Evolutionary conservation across 345 rosid genomes (phyloP).

Genomic region (rapeseed (Brassica napus)): DNA sequence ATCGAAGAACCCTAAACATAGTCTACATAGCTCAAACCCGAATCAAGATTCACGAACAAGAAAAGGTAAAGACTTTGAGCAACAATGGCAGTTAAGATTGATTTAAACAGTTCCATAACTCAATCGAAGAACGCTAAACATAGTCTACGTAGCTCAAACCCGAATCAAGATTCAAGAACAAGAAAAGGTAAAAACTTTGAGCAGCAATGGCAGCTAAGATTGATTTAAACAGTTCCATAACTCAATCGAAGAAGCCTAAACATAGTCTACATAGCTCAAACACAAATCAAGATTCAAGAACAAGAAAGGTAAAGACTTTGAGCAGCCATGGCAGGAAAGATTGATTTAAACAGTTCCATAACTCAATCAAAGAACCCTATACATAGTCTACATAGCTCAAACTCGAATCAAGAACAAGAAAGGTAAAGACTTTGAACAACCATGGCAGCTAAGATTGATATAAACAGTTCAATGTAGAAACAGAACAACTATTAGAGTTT

Average conservation of each 20-base stretch:
- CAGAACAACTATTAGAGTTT: not conserved
- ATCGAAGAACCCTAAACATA: not conserved
- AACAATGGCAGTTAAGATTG: not conserved
- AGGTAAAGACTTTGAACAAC: not conserved
- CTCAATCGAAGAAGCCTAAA: no score
- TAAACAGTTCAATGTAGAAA: not conserved
- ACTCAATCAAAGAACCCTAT: not conserved
- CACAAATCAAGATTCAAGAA: no score
- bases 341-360: not conserved
- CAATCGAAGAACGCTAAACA: no score
- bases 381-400: not conserved
- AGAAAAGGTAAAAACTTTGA: not conserved
- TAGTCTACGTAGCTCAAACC: no score
- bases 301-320: no score
- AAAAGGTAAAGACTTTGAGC: no score
- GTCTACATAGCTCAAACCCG: no score
- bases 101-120: not conserved
- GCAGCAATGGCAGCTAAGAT: not conserved
- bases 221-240: constrained; percentile 6
- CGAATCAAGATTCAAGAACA: not conserved
- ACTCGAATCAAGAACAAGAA: not conserved
- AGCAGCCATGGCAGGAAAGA: no score
- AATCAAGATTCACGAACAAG: no score
- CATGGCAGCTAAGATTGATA: not conserved
- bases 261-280: no score